These are phyloP conservation scores for Mycena polygramma DNA, from an alignment of 768 basidiomycete genomes.

Conservation along the genomic window DNA sequence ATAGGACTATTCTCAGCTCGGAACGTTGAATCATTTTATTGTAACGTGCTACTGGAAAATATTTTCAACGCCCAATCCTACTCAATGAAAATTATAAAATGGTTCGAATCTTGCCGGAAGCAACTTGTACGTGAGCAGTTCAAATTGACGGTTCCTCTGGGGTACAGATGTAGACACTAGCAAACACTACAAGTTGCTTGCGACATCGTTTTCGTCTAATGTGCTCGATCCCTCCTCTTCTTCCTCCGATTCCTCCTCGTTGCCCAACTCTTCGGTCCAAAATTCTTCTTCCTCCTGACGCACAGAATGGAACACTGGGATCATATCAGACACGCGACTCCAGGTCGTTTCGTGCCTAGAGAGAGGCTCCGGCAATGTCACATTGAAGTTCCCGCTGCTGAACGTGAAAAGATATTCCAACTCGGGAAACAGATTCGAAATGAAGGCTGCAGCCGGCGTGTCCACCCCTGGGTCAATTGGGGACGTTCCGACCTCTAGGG, in stretches of 20 bases:
- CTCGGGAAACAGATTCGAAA: constrained; percentile 24
- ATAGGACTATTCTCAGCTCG: too few relatives aligned
- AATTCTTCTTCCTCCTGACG: constrained; percentile 23
- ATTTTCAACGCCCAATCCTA: too few relatives aligned
- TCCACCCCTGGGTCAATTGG: neutral
- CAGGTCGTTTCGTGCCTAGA: neutral
- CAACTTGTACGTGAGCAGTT: too few relatives aligned
- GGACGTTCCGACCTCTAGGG: constrained; percentile 25
- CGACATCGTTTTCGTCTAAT: too few relatives aligned
- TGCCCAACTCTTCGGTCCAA: constrained; percentile 14
- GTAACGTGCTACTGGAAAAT: too few relatives aligned
- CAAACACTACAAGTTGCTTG: too few relatives aligned
- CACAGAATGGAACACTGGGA: constrained; percentile 20
- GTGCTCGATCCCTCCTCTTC: neutral
- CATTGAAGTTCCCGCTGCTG: neutral
- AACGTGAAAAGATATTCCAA: constrained; percentile 15
- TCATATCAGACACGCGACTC: constrained; percentile 4
- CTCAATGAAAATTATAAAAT: too few relatives aligned
- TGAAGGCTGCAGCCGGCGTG: constrained; percentile 19
- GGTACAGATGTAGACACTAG: too few relatives aligned
- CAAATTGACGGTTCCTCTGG: too few relatives aligned
- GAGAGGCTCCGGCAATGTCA: neutral
- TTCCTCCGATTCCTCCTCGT: neutral
- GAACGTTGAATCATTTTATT: too few relatives aligned
- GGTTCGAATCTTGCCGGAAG: too few relatives aligned